These are phyloP conservation scores for Hypoxylon sp. DNA, from an alignment of 2,329 filamentous ascomycete genomes.

Conservation along the genomic window DNA sequence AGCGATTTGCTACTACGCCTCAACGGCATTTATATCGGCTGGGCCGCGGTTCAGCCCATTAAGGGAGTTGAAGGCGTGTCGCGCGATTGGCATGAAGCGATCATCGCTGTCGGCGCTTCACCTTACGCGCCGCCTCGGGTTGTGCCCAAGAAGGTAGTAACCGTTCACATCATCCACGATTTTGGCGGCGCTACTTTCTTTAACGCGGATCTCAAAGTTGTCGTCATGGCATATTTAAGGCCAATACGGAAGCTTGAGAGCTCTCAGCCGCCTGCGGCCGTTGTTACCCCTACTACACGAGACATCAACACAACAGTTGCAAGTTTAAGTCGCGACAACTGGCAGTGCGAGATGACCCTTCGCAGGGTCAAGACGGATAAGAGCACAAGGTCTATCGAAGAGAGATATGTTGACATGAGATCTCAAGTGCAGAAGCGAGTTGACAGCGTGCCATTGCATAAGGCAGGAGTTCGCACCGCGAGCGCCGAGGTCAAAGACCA, in stretches of 20 bases:
- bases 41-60: slow-evolving; percentile 63
- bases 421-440: slow-evolving; percentile 66
- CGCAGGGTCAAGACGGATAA: slow-evolving; percentile 56
- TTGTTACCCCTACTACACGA: slow-evolving; percentile 52
- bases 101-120: slow-evolving; percentile 69
- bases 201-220: slow-evolving; percentile 62
- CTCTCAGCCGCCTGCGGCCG: slow-evolving; percentile 42
- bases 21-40: slow-evolving; percentile 74
- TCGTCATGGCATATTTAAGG: slow-evolving; percentile 73
- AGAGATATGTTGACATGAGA: slow-evolving; percentile 63
- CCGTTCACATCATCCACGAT: slow-evolving; percentile 67
- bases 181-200: slow-evolving; percentile 60
- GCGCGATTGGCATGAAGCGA: slow-evolving; percentile 68
- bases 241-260: slow-evolving; percentile 47
- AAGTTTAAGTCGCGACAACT: slow-evolving; percentile 62
- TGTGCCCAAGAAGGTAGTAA: slow-evolving; percentile 64
- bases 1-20: slow-evolving; percentile 67
- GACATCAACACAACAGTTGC: slow-evolving; percentile 61
- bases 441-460: slow-evolving; percentile 70
- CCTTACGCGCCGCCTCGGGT: slow-evolving; percentile 61
- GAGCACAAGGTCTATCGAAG: slow-evolving; percentile 59
- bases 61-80: slow-evolving; percentile 53
- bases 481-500: slow-evolving; percentile 63
- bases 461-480: slow-evolving; percentile 68
- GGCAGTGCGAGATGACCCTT: slow-evolving; percentile 58